Base-by-base conservation (phyloP, 805 yeast species). In the Pichia cabralensis region DNA sequence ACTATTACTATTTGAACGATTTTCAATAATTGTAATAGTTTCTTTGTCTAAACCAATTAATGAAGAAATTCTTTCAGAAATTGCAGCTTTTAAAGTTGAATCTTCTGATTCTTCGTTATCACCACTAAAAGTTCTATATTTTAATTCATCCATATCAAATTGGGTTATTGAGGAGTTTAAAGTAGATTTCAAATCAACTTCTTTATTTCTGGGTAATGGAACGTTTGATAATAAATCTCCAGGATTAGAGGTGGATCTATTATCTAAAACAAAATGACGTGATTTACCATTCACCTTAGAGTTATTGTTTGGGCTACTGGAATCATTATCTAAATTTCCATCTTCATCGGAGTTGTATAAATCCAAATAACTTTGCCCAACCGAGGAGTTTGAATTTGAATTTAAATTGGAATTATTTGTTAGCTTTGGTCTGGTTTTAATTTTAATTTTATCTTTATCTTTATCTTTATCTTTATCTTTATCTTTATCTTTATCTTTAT, bases 181-280 rank as follows among this genome's bases (percentile, higher is more conserved):
- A 12, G 26, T 16, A 2, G 17, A 12, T 30, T 33, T 38, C 3
- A 38, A 21, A 22, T 35, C 32, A n/a, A 34, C 21, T 20, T 29
- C 32, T 20, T 39, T 48, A 14, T 35, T 37, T 31, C 48, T 41
- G 20, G 50, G 47, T 7, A 81, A 53, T 1, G 94, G 92, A 1
- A 79, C 95, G 35, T 80, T 81, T 0, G 95, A 80, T 9, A 86
- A 58, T 33, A 86, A 62, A 51, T 85, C 95, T 20, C 95, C 95
- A 0, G 95, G 95, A 48, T 80, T 84, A 13, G 76, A 61, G 4
- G 71, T 58, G 34, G 70, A 67, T 32, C 77, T 60, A 2, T 81
- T 65, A 18, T 68, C 71, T 23, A 80, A 56, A 4, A 58, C 71
- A 26, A 72, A 70, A 42, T 71, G 71, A 37, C 70, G 59, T 2